Evolutionary conservation across 306 rosid genomes (phyloP).

Genomic region (Senna siamea): DNA sequence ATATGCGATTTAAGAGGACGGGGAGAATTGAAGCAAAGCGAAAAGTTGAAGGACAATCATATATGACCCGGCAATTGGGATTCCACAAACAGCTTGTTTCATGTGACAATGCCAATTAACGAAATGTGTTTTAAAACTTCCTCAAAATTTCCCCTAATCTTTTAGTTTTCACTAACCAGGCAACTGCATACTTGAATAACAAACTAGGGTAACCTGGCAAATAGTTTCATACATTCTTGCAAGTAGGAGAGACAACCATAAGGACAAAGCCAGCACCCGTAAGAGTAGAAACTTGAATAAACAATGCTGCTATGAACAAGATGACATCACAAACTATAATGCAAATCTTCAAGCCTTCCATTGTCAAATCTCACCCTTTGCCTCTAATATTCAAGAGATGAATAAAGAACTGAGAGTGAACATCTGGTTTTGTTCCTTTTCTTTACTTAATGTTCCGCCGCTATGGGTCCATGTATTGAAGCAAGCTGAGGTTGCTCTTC

Average conservation of each 20-base stretch:
- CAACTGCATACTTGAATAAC: constrained; percentile 53
- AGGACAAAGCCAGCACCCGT: constrained; percentile 66
- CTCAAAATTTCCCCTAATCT: constrained; percentile 62
- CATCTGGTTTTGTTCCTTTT: constrained; percentile 43
- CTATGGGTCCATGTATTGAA: constrained; percentile 53
- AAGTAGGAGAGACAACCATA: constrained; percentile 50
- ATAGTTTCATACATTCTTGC: constrained; percentile 75
- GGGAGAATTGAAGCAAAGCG: constrained; percentile 9
- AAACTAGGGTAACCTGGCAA: constrained; percentile 52
- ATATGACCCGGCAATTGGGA: constrained; percentile 30
- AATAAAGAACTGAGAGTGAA: constrained; percentile 39
- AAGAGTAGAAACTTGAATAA: constrained; percentile 54
- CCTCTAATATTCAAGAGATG: constrained; percentile 57
- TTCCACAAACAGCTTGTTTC: constrained; percentile 54
- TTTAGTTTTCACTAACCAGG: constrained; percentile 51
- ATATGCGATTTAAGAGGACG: background rate
- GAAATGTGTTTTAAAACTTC: constrained; percentile 47
- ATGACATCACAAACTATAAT: constrained; percentile 63
- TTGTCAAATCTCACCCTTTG: constrained; percentile 50
- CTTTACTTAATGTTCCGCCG: constrained; percentile 48
- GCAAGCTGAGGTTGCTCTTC: constrained; percentile 60
- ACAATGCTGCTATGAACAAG: constrained; percentile 70
- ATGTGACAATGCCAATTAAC: constrained; percentile 49
- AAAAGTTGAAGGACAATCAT: constrained; percentile 29
- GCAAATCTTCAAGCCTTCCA: constrained; percentile 66